Evolutionary conservation across 1,284 basidiomycete species (phyloP), one percentile per base, ranked within the genome.

Genomic region (Naganishia liquefaciens): DNA sequence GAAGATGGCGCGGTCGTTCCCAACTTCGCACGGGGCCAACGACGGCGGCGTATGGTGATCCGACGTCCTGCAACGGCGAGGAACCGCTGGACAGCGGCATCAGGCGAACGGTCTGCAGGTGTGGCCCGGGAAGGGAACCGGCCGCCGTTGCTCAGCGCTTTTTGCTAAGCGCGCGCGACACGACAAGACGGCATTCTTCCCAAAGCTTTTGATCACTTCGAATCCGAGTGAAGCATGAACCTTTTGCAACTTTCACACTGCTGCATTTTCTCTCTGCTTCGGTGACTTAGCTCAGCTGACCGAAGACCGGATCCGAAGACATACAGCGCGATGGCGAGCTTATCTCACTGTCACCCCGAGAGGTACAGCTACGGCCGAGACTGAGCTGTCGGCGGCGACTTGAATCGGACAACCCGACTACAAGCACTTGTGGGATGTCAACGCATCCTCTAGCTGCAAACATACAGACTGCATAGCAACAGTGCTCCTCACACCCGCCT

Each of bases 261-360:
- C n/a, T n/a, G n/a, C n/a, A n/a, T n/a, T n/a, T n/a, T n/a, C 33
- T 7, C 33, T 9, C 2, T 9, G 33, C 4, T 7, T 13, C 2
- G 13, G 13, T 13, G 10, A 13, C 33, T 47, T 21, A 28, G 49
- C 49, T 51, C 28, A 51, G 49, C 49, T 28, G 5, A 28, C 7
- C n/a, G 10, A 28, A 13, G 13, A 11, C 25, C 27, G 25, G 25
- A 19, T 28, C 49, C 27, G 49, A n/a, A 6, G 51, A 39, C 28
- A n/a, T 53, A 53, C 51, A 53, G 51, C 50, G 5, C 15, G 28
- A 15, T 51, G 25, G 49, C 49, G 49, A 37, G 51, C 51, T 53
- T 53, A 53, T 53, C 51, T 37, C 13, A 9, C n/a, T n/a, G 28
- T 51, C 51, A 37, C 33, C 3, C 1, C 33, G 28, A 33, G 51